Percentiles rank a stretch among this genome's conserved stretches.
These are phyloP conservation scores for Mortierella sp. DNA, from an alignment of 371 early-diverging fungal genomes.

Conservation along the genomic window DNA sequence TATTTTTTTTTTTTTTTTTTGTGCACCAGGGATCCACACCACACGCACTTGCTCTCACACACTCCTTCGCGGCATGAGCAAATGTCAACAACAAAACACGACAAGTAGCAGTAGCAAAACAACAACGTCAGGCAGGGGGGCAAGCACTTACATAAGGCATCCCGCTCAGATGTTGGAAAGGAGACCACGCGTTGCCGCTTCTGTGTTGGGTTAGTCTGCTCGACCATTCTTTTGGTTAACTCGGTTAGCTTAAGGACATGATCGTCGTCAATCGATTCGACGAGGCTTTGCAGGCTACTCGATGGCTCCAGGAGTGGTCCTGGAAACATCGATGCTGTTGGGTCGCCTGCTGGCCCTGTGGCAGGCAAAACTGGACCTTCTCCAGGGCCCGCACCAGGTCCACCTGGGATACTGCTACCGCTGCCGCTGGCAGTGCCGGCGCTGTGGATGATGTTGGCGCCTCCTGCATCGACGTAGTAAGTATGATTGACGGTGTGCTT, in stretches of 20 bases:
- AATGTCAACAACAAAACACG: no score
- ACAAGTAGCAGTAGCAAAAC: not conserved
- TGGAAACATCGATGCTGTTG: not conserved
- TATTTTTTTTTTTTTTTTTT: no score
- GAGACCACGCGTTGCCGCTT: conserved; percentile 45
- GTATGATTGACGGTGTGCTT: conserved; percentile 7
- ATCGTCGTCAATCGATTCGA: conserved; percentile 52
- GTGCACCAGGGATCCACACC: not conserved
- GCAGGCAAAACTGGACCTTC: not conserved
- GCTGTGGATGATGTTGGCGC: not conserved
- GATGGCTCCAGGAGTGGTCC: conserved; percentile 31
- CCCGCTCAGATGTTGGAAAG: conserved; percentile 17
- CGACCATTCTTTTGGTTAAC: conserved; percentile 51
- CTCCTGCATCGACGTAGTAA: no score
- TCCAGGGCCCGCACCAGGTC: not conserved
- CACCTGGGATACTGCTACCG: not conserved
- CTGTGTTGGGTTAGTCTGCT: conserved; percentile 47
- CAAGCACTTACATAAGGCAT: conserved; percentile 17
- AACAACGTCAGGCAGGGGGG: not conserved
- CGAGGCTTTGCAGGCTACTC: conserved; percentile 45
- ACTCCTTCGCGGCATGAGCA: no score
- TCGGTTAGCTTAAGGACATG: conserved; percentile 50
- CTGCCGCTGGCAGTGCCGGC: not conserved
- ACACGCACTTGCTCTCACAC: no score
- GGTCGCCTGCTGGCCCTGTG: not conserved